These are phyloP conservation scores for Graphilbum sp. DNA, from an alignment of 2,329 filamentous ascomycete species.

Conservation along the genomic window DNA sequence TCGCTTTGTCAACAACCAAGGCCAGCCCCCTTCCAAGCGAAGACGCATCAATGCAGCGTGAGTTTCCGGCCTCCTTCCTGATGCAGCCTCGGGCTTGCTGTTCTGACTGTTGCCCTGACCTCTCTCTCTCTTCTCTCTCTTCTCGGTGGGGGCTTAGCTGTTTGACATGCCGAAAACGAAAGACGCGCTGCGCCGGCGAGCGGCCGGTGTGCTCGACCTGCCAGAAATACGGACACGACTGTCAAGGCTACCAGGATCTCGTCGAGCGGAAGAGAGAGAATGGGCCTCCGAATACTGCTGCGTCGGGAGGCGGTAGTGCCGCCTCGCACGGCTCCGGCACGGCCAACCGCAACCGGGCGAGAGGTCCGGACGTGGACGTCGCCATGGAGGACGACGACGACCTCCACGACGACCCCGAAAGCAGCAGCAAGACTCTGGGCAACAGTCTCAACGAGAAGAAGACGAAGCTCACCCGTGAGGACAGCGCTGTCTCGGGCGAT, in stretches of 20 bases:
- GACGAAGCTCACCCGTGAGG: too few relatives aligned
- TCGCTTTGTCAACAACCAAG: slow-evolving; percentile 69
- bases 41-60: slow-evolving; percentile 66
- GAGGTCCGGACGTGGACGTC: neutral
- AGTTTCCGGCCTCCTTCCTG: slow-evolving; percentile 19
- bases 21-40: slow-evolving; percentile 63
- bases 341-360: neutral
- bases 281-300: neutral
- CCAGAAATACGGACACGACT: slow-evolving; percentile 52
- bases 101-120: neutral
- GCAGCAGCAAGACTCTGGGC: too few relatives aligned
- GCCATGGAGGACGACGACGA: neutral
- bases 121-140: neutral
- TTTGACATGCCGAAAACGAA: slow-evolving; percentile 58
- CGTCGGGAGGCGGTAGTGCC: neutral
- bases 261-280: slow-evolving; percentile 26
- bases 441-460: too few relatives aligned
- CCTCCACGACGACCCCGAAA: neutral
- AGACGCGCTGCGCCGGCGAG: slow-evolving; percentile 60
- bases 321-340: neutral
- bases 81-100: neutral
- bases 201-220: slow-evolving; percentile 58
- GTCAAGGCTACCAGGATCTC: slow-evolving; percentile 48
- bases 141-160: slow-evolving; percentile 40
- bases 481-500: too few relatives aligned